These are phyloP conservation scores for Fusarium xylarioides DNA, from an alignment of 2,329 filamentous ascomycete species.

Conservation along the genomic window DNA sequence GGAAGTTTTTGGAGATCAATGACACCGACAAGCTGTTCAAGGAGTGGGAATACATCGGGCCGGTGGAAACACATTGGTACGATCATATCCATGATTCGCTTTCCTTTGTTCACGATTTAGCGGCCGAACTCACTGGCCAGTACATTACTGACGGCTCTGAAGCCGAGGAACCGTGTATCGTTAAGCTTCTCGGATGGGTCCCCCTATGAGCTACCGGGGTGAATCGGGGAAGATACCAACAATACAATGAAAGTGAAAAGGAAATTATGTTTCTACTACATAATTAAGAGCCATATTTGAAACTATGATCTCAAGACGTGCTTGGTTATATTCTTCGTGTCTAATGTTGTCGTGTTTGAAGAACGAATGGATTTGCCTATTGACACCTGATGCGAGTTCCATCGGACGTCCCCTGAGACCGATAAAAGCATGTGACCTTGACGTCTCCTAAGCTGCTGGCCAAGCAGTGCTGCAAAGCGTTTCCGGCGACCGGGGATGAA, in stretches of 20 bases:
- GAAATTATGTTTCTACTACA: fast-evolving
- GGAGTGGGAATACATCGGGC: background rate
- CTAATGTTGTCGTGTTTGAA: background rate
- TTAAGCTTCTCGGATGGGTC: background rate
- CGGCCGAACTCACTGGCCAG: background rate
- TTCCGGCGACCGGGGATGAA: fast-evolving
- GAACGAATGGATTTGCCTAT: background rate
- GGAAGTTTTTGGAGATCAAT: background rate
- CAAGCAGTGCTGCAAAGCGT: fast-evolving
- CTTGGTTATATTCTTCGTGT: background rate
- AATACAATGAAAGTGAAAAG: background rate
- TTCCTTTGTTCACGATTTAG: background rate
- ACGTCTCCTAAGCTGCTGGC: fast-evolving
- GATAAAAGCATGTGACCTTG: fast-evolving
- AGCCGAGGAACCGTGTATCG: background rate
- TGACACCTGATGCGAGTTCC: background rate
- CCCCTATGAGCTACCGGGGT: background rate
- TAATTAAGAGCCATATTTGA: background rate
- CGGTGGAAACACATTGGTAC: background rate
- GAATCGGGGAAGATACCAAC: background rate
- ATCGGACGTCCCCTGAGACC: fast-evolving
- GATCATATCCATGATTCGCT: background rate
- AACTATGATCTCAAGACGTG: background rate
- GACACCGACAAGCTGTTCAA: background rate
- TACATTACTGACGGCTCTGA: background rate